Percentiles rank a stretch among this genome's conserved stretches.
Evolutionary conservation across 768 basidiomycete genomes (phyloP).

Genomic region (Antrodiella citrinella): DNA sequence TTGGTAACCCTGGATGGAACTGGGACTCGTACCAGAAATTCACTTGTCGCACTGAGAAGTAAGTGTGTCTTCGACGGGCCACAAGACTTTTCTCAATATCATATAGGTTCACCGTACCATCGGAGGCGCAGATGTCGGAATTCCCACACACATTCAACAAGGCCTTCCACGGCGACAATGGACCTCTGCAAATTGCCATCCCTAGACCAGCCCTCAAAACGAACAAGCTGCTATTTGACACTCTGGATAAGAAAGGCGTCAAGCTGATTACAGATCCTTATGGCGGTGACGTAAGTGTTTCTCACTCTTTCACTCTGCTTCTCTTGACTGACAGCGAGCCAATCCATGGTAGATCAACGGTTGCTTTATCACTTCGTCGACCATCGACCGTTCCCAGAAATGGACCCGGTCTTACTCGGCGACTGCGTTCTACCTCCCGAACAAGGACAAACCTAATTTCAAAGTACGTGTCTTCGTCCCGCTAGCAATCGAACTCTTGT

Average conservation of each 20-base stretch:
- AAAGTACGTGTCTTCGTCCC: conserved; percentile 3
- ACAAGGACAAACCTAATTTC: conserved; percentile 11
- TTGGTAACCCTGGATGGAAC: conserved; percentile 49
- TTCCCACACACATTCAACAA: background rate
- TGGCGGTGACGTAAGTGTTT: conserved; percentile 9
- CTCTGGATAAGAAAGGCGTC: conserved; percentile 6
- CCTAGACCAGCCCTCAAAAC: conserved; percentile 19
- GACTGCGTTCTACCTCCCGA: conserved; percentile 12
- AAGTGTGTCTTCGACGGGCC: background rate
- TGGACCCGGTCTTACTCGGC: conserved; percentile 13
- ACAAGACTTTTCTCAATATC: background rate
- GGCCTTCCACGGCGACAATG: conserved; percentile 23
- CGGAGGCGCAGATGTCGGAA: background rate
- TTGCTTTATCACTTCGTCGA: background rate
- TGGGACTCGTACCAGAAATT: conserved; percentile 21
- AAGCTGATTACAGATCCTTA: conserved; percentile 2
- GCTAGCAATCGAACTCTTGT: no score
- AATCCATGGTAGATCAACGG: conserved; percentile 10
- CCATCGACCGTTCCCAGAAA: conserved; percentile 9
- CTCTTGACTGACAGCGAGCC: no score
- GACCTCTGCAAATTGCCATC: conserved; percentile 1
- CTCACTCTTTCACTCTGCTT: background rate
- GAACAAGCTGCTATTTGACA: conserved; percentile 41
- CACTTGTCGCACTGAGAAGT: background rate
- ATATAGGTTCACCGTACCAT: background rate